Conservation (phyloP, 2,329 filamentous ascomycete species). For the Zymoseptoria crescenta region DNA sequence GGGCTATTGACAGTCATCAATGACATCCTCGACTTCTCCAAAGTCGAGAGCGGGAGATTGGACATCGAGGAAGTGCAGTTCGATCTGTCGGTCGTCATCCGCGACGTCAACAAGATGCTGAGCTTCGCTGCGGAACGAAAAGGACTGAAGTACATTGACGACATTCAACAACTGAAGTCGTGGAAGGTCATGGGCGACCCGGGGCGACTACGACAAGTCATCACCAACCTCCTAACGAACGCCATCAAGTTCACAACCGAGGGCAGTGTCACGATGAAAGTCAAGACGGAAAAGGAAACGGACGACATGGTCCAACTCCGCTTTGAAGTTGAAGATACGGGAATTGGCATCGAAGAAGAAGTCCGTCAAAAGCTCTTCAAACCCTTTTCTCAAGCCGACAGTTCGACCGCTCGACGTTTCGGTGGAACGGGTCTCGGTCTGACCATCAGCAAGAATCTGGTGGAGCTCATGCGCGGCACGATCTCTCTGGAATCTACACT, state of each 20-base stretch:
- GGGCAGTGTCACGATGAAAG: slow-evolving; percentile 59
- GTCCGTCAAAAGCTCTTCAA: slow-evolving; percentile 66
- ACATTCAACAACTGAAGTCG: slow-evolving; percentile 54
- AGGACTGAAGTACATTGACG: slow-evolving; percentile 62
- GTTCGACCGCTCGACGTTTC: slow-evolving; percentile 70
- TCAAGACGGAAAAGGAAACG: slow-evolving; percentile 56
- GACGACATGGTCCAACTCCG: slow-evolving; percentile 58
- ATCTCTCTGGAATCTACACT: slow-evolving; percentile 62
- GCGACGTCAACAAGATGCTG: slow-evolving; percentile 80
- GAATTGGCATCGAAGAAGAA: slow-evolving; percentile 74
- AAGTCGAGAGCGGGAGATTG: slow-evolving; percentile 65
- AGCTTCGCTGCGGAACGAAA: slow-evolving; percentile 76
- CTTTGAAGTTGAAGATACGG: slow-evolving; percentile 68
- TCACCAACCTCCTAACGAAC: slow-evolving; percentile 71
- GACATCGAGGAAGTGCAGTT: slow-evolving; percentile 78
- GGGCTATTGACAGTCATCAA: slow-evolving; percentile 82
- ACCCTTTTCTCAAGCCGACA: slow-evolving; percentile 75
- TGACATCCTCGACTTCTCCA: slow-evolving; percentile 84
- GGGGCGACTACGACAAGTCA: slow-evolving; percentile 72
- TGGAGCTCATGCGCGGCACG: slow-evolving; percentile 71
- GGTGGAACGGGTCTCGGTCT: slow-evolving; percentile 71
- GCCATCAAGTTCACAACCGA: slow-evolving; percentile 67
- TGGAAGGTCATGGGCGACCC: slow-evolving; percentile 81
- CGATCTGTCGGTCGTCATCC: slow-evolving; percentile 62
- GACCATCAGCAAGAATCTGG: slow-evolving; percentile 72